These are phyloP conservation scores for Pezicula neosporulosa DNA, from an alignment of 2,329 filamentous ascomycete genomes.

Conservation along the genomic window DNA sequence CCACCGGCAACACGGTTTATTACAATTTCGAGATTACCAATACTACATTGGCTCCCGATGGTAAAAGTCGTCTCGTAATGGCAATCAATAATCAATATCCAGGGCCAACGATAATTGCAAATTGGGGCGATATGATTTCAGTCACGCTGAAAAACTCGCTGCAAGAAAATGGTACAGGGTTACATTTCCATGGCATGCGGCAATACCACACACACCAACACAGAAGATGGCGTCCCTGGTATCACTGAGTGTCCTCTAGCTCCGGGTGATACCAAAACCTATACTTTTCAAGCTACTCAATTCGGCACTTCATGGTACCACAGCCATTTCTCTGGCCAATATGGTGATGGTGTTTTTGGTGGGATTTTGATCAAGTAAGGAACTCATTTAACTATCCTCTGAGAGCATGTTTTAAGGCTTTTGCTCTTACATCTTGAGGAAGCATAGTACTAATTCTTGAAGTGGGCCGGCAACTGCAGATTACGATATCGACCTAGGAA, in stretches of 20 bases:
- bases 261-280: conserved; percentile 41
- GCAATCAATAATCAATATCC: conserved; percentile 26
- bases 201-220: conserved; percentile 33
- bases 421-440: no score
- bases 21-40: conserved; percentile 11
- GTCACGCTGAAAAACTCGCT: conserved; percentile 23
- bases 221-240: conserved; percentile 39
- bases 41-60: conserved; percentile 18
- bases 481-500: conserved; percentile 14
- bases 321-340: conserved; percentile 43
- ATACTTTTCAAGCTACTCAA: conserved; percentile 20
- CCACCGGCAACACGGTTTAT: conserved; percentile 9
- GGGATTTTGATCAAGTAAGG: conserved; percentile 3
- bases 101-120: conserved; percentile 25
- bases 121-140: conserved; percentile 25
- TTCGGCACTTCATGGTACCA: conserved; percentile 43
- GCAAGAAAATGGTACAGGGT: conserved; percentile 30
- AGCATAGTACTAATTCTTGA: no score
- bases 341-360: conserved; percentile 50
- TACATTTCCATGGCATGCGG: conserved; percentile 46
- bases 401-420: no score
- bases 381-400: no score
- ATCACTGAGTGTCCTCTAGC: conserved; percentile 28
- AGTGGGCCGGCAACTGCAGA: conserved; percentile 24
- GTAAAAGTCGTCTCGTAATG: conserved; percentile 17